A percentile compares a stretch with the other conserved stretches of the same genome.
phyloP scores from a whole-genome alignment of 2,329 filamentous ascomycete species.

The Trichoderma koningiopsis region DNA sequence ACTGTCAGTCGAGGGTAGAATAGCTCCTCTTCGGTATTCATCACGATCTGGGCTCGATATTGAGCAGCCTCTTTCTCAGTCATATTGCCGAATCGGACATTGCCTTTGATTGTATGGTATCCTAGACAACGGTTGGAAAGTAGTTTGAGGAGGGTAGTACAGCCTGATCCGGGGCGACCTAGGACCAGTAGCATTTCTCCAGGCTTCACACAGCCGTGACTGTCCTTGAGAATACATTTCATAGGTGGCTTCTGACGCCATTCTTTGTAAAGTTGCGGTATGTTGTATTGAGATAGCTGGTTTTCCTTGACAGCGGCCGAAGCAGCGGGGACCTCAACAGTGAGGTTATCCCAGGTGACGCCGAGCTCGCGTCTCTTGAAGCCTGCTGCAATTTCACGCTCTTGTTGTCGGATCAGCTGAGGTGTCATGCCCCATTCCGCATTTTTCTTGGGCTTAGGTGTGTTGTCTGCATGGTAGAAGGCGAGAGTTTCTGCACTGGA shows the following conservation, averaged over 20 bases:
- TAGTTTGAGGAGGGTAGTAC: constrained; percentile 70
- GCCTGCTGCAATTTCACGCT: constrained; percentile 49
- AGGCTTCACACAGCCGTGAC: constrained; percentile 69
- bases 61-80: constrained; percentile 51
- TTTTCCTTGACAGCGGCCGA: constrained; percentile 68
- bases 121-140: constrained; percentile 65
- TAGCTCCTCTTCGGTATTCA: constrained; percentile 71
- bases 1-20: constrained; percentile 71
- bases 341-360: constrained; percentile 66
- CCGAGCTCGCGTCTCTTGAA: constrained; percentile 57
- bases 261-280: constrained; percentile 55
- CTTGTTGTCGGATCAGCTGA: constrained; percentile 17
- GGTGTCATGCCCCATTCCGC: neutral
- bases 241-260: constrained; percentile 57
- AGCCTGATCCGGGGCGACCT: constrained; percentile 68
- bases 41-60: constrained; percentile 61
- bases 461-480: neutral
- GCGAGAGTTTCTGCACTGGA: neutral
- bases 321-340: constrained; percentile 61
- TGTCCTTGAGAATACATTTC: constrained; percentile 65
- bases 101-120: constrained; percentile 59
- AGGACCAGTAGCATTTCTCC: constrained; percentile 73
- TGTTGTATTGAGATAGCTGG: constrained; percentile 60
- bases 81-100: constrained; percentile 58
- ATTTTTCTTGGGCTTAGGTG: neutral